A percentile compares a stretch with the other conserved stretches of the same genome.
Conservation (phyloP, 1,284 basidiomycete genomes). For the Agaricales sp. region DNA sequence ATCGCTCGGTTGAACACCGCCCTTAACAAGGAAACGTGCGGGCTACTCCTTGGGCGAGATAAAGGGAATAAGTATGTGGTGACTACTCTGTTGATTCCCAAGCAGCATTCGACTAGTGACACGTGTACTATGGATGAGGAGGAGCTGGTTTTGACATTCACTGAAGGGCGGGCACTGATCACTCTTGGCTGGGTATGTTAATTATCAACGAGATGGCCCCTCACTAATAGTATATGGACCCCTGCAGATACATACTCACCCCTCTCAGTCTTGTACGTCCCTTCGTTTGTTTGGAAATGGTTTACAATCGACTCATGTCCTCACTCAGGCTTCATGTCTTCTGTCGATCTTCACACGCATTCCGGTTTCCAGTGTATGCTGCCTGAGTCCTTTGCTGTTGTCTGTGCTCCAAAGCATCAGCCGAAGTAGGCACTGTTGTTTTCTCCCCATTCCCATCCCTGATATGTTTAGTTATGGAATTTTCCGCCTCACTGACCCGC, state of each 20-base stretch:
- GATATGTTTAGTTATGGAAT: slow-evolving; percentile 58
- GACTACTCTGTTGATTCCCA: slow-evolving; percentile 71
- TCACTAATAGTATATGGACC: slow-evolving; percentile 5
- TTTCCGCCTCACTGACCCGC: slow-evolving; percentile 80
- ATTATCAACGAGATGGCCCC: background rate
- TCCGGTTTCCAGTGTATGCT: slow-evolving; percentile 80
- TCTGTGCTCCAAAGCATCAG: slow-evolving; percentile 72
- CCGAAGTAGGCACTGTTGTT: slow-evolving; percentile 46
- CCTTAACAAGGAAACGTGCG: slow-evolving; percentile 55
- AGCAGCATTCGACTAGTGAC: slow-evolving; percentile 76
- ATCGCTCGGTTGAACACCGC: slow-evolving; percentile 56
- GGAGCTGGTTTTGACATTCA: slow-evolving; percentile 76
- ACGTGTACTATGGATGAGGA: slow-evolving; percentile 86
- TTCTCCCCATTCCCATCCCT: slow-evolving; percentile 7
- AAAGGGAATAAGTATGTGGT: slow-evolving; percentile 55
- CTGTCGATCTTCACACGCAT: slow-evolving; percentile 83
- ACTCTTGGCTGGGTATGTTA: slow-evolving; percentile 80
- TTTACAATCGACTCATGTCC: slow-evolving; percentile 1
- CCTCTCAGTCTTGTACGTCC: slow-evolving; percentile 71
- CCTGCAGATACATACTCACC: slow-evolving; percentile 81
- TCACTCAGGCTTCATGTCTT: slow-evolving; percentile 71
- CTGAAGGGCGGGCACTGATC: slow-evolving; percentile 66
- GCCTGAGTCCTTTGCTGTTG: slow-evolving; percentile 85
- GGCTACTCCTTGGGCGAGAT: slow-evolving; percentile 47
- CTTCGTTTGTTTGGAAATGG: slow-evolving; percentile 3